Evolutionary conservation across 163 green algal genomes (phyloP).

Genomic region (Prototheca cutis): DNA sequence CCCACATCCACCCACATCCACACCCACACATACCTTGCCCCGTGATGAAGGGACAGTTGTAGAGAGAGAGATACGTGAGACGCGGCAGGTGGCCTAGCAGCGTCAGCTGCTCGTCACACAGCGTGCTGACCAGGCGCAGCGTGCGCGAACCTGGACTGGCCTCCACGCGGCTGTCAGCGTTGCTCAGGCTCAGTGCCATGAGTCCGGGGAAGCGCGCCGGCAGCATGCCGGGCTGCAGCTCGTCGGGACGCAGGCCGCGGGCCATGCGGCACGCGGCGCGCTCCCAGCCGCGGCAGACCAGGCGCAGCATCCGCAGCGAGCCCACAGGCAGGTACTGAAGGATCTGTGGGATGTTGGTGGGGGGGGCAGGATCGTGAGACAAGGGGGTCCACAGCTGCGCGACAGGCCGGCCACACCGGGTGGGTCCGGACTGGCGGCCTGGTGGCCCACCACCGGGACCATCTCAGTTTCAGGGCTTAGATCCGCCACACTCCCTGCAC

Average conservation of each 20-base stretch:
- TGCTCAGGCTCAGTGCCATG: slow-evolving; percentile 15
- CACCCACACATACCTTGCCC: no score
- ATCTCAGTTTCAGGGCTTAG: no score
- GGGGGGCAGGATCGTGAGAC: not conserved
- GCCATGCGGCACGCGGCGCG: slow-evolving; percentile 7
- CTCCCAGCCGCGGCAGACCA: slow-evolving; percentile 29
- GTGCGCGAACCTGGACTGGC: slow-evolving; percentile 1
- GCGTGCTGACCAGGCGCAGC: slow-evolving; percentile 8
- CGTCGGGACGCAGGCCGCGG: slow-evolving; percentile 11
- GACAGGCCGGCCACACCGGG: no score
- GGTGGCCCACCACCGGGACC: no score
- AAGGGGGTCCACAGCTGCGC: no score
- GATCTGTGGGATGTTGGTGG: not conserved
- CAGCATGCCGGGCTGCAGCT: slow-evolving; percentile 12
- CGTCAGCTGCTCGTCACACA: not conserved
- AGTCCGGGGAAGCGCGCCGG: slow-evolving; percentile 21
- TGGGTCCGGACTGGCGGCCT: no score
- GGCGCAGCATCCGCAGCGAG: slow-evolving; percentile 21
- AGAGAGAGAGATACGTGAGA: not conserved
- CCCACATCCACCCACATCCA: no score
- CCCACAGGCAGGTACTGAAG: slow-evolving; percentile 8
- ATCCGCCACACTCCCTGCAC: no score
- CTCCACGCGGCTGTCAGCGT: slow-evolving; percentile 4
- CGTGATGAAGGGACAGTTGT: not conserved
- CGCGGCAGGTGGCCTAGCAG: not conserved